Evolutionary conservation across 805 yeast genomes (phyloP).

Genomic region (Candida maltosa): DNA sequence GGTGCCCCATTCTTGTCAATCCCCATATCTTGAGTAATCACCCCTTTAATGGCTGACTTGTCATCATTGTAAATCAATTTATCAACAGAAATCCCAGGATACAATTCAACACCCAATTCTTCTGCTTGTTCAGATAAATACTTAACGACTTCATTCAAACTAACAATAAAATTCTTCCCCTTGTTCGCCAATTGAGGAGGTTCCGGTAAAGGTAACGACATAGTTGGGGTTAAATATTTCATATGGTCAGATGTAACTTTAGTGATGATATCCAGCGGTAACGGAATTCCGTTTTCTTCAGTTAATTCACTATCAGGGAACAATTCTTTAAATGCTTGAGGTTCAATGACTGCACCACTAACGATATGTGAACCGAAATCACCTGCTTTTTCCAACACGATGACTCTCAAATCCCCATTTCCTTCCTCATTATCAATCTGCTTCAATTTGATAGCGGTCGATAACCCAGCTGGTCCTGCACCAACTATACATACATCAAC

Average conservation of each 20-base stretch:
- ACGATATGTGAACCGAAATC: constrained; percentile 92
- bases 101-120: constrained; percentile 88
- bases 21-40: constrained; percentile 94
- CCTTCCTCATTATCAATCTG: constrained; percentile 72
- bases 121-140: constrained; percentile 87
- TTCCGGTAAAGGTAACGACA: constrained; percentile 75
- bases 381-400: constrained; percentile 87
- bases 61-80: constrained; percentile 62
- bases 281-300: constrained; percentile 54
- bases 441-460: constrained; percentile 87
- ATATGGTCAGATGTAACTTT: constrained; percentile 72
- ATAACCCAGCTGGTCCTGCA: constrained; percentile 96
- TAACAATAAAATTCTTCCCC: constrained; percentile 80
- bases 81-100: constrained; percentile 84
- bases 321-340: constrained; percentile 80
- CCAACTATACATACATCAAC: constrained; percentile 97
- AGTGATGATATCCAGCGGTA: constrained; percentile 77
- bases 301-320: constrained; percentile 60
- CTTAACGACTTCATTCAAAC: constrained; percentile 76
- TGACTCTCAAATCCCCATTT: constrained; percentile 71
- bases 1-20: constrained; percentile 72
- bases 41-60: constrained; percentile 69
- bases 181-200: constrained; percentile 87
- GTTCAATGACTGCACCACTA: constrained; percentile 93
- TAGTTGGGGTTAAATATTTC: constrained; percentile 60